Evolutionary conservation across 495 filamentous ascomycete species (phyloP), one percentile per base, ranked within the genome.

Genomic region (Penicillium daleae): DNA sequence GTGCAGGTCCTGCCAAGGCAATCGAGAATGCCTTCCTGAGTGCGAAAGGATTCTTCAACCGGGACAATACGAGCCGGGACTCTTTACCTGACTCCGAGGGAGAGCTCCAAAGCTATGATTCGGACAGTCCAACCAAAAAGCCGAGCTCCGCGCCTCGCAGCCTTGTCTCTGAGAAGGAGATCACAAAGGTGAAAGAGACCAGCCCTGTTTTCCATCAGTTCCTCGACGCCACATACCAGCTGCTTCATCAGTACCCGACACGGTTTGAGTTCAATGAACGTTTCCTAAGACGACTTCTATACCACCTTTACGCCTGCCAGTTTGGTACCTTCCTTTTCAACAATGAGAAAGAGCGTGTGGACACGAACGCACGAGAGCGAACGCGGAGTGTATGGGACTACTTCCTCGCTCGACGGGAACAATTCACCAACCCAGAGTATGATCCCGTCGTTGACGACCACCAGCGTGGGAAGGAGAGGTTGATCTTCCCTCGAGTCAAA

Each of bases 161-260:
- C 10, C 67, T 65, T 40, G 69, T 66, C 17, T 69, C 77, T 1
- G 85, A 88, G 54, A 84, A 85, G 61, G 76, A 78, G 60, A 71
- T 81, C n/a, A 89, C 85, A 9, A 89, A 87, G 63, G 80, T 84
- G 29, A 97, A 92, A 59, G 93, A 98, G 71, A 91, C 94, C 2
- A 93, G 90, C n/a, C 96, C 96, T 0, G 89, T 98, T 13, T 98
- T 99, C 77, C 96, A 99, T 68, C 96, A 99, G 72, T 99, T 98
- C 74, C 87, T 99, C 10, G 96, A 99, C 69, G 91, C 92, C 21
- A 92, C 92, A 5, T 98, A 93, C 65, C 96, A 99, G 66, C 82
- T 99, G 9, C 81, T 97, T 15, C 79, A 89, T 56, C 96, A 98
- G 66, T 80, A 96, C 65, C 94, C 95, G 0, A 91, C 87, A 29